These are phyloP conservation scores for Tranzscheliella williamsii DNA, from an alignment of 1,284 basidiomycete species.

Conservation along the genomic window DNA sequence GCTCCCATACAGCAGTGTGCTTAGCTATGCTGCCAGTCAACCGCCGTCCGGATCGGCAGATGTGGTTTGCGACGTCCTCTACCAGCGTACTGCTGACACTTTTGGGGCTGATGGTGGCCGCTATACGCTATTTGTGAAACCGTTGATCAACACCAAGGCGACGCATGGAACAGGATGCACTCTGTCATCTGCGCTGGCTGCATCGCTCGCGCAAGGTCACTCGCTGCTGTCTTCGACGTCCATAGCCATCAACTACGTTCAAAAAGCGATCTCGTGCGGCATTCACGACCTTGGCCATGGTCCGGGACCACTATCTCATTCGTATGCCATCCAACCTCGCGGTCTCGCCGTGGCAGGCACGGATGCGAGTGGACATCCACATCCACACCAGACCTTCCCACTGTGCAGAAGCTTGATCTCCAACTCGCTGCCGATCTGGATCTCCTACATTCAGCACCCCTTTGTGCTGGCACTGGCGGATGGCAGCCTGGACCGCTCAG, in stretches of 20 bases:
- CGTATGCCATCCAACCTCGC: constrained; percentile 67
- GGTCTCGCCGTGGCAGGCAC: constrained; percentile 4
- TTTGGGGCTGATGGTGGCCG: constrained; percentile 55
- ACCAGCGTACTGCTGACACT: constrained; percentile 53
- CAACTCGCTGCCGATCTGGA: constrained; percentile 52
- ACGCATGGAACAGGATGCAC: constrained; percentile 94
- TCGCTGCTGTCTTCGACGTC: constrained; percentile 69
- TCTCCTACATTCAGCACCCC: constrained; percentile 68
- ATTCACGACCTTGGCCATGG: constrained; percentile 72
- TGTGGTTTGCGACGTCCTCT: constrained; percentile 76
- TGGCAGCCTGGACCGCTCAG: constrained; percentile 70
- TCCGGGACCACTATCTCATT: constrained; percentile 84
- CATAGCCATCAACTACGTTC: constrained; percentile 73
- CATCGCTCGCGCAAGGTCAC: constrained; percentile 68
- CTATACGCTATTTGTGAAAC: constrained; percentile 48
- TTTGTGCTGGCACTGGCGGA: constrained; percentile 77
- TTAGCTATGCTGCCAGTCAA: neutral
- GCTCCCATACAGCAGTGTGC: constrained; percentile 22
- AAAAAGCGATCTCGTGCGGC: constrained; percentile 76
- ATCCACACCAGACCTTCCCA: constrained; percentile 25
- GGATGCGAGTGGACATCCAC: neutral
- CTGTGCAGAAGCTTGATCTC: constrained; percentile 42
- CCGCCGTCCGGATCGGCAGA: neutral
- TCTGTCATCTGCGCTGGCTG: constrained; percentile 78
- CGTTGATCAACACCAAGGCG: constrained; percentile 25